phyloP scores from a whole-genome alignment of 2,329 filamentous ascomycete genomes.

The Verticillium nonalfalfae region DNA sequence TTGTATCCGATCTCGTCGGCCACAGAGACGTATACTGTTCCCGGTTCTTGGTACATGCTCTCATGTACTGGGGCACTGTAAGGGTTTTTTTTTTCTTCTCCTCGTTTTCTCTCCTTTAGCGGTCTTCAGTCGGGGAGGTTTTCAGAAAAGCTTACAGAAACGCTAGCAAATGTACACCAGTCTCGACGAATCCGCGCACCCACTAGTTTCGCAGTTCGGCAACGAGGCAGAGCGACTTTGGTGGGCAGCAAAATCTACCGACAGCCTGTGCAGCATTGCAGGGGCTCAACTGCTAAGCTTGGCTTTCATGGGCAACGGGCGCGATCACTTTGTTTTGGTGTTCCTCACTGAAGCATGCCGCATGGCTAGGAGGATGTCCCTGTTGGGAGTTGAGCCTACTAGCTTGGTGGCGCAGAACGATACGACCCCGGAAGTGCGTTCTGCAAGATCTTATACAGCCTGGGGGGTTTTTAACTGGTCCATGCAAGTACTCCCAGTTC shows the following conservation, averaged over 20 bases:
- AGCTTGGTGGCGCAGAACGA: conserved; percentile 2
- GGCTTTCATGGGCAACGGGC: conserved; percentile 25
- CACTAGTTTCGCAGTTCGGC: conserved; percentile 14
- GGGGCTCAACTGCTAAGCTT: conserved; percentile 25
- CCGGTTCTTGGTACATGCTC: conserved; percentile 24
- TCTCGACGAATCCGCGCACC: conserved; percentile 16
- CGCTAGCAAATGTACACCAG: conserved; percentile 28
- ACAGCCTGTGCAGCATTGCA: conserved; percentile 18
- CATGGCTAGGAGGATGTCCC: conserved; percentile 21
- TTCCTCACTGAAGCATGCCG: conserved; percentile 20
- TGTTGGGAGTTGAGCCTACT: conserved; percentile 17
- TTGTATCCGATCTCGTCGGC: conserved; percentile 23
- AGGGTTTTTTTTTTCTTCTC: conserved; percentile 6
- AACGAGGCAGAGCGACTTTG: conserved; percentile 19
- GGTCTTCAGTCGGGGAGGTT: no score
- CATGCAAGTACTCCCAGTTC: conserved; percentile 18
- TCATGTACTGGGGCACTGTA: conserved; percentile 27
- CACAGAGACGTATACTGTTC: conserved; percentile 21
- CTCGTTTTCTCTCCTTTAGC: no score
- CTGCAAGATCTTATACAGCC: conserved; percentile 13
- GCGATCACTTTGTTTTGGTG: conserved; percentile 23
- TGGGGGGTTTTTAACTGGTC: conserved; percentile 31
- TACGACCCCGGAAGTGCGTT: conserved; percentile 8
- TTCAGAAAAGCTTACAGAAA: neutral
- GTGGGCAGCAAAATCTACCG: conserved; percentile 11